Evolutionary conservation across 1,284 basidiomycete genomes (phyloP).

Genomic region (Ganoderma lucidum): DNA sequence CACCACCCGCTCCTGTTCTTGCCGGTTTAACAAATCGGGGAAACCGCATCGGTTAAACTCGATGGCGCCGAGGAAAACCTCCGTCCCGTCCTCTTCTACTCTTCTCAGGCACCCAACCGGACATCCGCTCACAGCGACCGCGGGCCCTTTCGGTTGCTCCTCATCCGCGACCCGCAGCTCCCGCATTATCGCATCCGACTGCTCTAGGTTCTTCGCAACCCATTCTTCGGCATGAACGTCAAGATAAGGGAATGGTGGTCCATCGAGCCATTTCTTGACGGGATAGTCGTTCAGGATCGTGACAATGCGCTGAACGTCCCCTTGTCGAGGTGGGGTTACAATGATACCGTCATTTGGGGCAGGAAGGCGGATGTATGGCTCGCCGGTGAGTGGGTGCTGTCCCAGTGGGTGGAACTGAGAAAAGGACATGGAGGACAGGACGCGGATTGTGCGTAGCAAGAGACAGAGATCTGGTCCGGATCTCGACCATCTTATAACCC

Average conservation of each 20-base stretch:
- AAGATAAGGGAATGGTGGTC: conserved; percentile 61
- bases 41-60: conserved; percentile 46
- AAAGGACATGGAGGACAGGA: conserved; percentile 24
- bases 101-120: conserved; percentile 57
- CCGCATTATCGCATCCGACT: conserved; percentile 46
- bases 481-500: conserved; percentile 8
- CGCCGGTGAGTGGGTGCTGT: conserved; percentile 35
- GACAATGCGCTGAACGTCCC: conserved; percentile 49
- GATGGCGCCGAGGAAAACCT: conserved; percentile 56
- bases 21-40: conserved; percentile 44
- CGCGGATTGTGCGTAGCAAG: conserved; percentile 4
- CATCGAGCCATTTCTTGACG: conserved; percentile 54
- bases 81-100: conserved; percentile 54
- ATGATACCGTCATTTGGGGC: conserved; percentile 60
- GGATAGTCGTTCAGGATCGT: conserved; percentile 58
- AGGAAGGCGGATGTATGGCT: conserved; percentile 39
- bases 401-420: conserved; percentile 35
- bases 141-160: conserved; percentile 36
- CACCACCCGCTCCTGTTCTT: conserved; percentile 43
- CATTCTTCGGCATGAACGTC: conserved; percentile 49
- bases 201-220: conserved; percentile 37
- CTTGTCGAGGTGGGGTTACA: conserved; percentile 61
- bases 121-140: conserved; percentile 47
- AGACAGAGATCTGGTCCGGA: neutral
- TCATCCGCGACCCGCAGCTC: conserved; percentile 44